Conservation (phyloP, 768 basidiomycete species). For the Tylopilus plumbeoviolaceoides region DNA sequence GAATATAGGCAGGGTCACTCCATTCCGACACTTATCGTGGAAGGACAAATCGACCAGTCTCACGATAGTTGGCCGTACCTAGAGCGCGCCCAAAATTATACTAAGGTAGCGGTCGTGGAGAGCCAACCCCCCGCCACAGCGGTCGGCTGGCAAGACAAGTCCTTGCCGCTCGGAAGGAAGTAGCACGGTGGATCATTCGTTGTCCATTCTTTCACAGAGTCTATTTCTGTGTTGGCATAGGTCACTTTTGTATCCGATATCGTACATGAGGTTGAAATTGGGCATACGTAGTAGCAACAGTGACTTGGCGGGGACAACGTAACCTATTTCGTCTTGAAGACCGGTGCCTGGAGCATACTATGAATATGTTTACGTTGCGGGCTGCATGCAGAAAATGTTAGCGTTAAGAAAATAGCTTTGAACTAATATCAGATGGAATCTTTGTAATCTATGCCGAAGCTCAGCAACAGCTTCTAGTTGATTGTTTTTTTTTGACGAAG, state of each 20-base stretch:
- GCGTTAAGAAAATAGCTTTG: not conserved
- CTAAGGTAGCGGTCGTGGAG: conserved; percentile 16
- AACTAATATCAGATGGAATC: conserved; percentile 32
- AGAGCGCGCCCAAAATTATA: conserved; percentile 6
- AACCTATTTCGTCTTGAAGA: not conserved
- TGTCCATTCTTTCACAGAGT: not conserved
- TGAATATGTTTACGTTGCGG: not conserved
- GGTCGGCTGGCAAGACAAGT: not conserved
- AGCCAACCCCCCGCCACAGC: not conserved
- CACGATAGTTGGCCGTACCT: conserved; percentile 18
- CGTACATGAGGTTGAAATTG: not conserved
- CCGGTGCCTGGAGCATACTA: not conserved
- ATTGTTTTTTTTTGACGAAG: conserved; percentile 39
- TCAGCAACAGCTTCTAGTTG: conserved; percentile 93
- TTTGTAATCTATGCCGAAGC: conserved; percentile 60
- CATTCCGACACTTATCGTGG: conserved; percentile 17
- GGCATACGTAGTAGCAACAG: conserved; percentile 6
- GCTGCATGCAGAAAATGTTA: not conserved
- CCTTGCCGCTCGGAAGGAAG: not conserved
- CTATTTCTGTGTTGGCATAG: not conserved
- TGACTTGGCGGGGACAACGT: no score
- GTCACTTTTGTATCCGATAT: not conserved
- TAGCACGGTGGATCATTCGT: not conserved
- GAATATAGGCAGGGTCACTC: conserved; percentile 8
- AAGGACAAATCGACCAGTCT: conserved; percentile 12